Evolutionary conservation across 306 rosid species (phyloP), one percentile per base, ranked within the genome.

Genomic region (Sophora flavescens): DNA sequence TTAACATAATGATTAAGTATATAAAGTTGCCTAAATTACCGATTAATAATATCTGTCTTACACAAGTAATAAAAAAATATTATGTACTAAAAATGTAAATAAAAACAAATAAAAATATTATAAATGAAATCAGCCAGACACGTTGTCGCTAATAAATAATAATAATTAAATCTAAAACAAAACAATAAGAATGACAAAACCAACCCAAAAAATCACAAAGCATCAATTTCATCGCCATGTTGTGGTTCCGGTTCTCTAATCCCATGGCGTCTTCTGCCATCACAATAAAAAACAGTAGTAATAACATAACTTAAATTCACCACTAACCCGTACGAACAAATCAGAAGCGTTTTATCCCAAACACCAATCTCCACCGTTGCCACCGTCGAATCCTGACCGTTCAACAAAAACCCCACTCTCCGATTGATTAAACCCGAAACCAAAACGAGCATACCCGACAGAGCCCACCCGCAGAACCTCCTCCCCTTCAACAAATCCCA

Each of bases 281-380:
- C 95, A 73, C 87, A 93, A 82, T 93, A 91, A 68, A 91, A 91
- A 51, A 91, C 90, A 2, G 94, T 41, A 18, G 86, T 86, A 76
- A 89, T 84, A 1, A 91, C 83, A 16, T 86, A 91, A 22, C 98
- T 86, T 42, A 63, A 75, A 1, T 88, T 36, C 56, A 89, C 86
- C 0, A 80, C 89, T 6, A 70, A 6, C 0, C 93, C 98, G 45
- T 91, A 89, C 30, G 58, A 52, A 62, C 75, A 62, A 2, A 91
- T 83, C 41, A 91, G 52, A 35, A 86, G 79, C 14, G 76, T 8
- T 61, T 79, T 81, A 5, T 84, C 87, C 75, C 51, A 64, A 4
- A 81, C 53, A 6, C 84, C 73, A 6, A 66, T 38, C 57, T 4
- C 54, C 51, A 32, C 61, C 22, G 22, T 22, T 22, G 22, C 22